Percentiles rank a stretch among this genome's conserved stretches.
These are phyloP conservation scores for Podosphaera aphanis DNA, from an alignment of 2,329 filamentous ascomycete species.

Conservation along the genomic window DNA sequence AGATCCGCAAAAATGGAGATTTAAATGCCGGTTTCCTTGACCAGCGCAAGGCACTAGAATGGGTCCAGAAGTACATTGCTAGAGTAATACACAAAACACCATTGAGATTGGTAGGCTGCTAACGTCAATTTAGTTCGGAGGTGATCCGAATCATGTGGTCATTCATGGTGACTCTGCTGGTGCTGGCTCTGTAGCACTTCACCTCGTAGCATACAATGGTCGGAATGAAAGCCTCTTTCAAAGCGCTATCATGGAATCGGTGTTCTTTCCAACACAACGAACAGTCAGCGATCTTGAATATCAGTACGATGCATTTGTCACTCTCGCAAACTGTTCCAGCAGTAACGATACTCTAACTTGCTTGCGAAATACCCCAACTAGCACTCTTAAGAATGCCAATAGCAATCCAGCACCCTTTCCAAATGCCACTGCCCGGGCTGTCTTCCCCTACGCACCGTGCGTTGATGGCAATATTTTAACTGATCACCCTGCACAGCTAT, in stretches of 20 bases:
- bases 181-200: slow-evolving; percentile 20
- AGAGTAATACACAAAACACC: not conserved
- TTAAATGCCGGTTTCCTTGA: slow-evolving; percentile 1
- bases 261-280: slow-evolving; percentile 6
- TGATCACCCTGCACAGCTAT: slow-evolving; percentile 1
- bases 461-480: slow-evolving; percentile 1
- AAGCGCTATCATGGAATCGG: slow-evolving; percentile 26
- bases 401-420: not conserved
- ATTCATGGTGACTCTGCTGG: slow-evolving; percentile 23
- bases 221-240: slow-evolving; percentile 30
- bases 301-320: not conserved
- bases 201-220: slow-evolving; percentile 24
- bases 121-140: slow-evolving; percentile 1
- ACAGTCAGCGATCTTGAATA: slow-evolving; percentile 1
- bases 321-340: not conserved
- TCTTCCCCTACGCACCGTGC: slow-evolving; percentile 1
- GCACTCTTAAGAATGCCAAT: not conserved
- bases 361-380: not conserved
- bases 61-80: slow-evolving; percentile 1
- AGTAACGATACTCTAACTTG: not conserved
- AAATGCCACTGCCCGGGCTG: not conserved
- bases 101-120: not conserved
- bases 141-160: slow-evolving; percentile 19
- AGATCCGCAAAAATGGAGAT: slow-evolving; percentile 1
- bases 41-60: not conserved